Conservation (phyloP, 371 early-diverging fungal genomes). For the Apophysomyces elegans region DNA sequence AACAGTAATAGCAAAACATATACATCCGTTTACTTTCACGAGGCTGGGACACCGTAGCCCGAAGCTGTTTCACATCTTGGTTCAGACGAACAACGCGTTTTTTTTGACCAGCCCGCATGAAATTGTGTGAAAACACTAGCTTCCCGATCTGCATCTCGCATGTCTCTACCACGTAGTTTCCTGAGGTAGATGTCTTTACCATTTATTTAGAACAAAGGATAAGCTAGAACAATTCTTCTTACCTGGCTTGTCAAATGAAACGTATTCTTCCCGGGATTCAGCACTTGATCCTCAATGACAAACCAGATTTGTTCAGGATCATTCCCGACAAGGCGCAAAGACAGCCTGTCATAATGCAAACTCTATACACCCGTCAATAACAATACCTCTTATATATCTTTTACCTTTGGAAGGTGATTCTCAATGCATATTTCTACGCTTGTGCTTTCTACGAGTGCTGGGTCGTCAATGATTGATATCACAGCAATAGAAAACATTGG, state of each 20-base stretch:
- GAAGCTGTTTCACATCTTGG: conserved; percentile 45
- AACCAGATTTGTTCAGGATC: conserved; percentile 60
- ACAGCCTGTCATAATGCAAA: conserved; percentile 56
- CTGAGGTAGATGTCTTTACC: conserved; percentile 59
- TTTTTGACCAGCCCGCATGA: conserved; percentile 64
- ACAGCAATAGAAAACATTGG: conserved; percentile 68
- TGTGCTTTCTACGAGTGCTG: conserved; percentile 61
- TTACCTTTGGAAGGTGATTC: conserved; percentile 64
- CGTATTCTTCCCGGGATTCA: conserved; percentile 71
- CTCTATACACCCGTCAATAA: conserved; percentile 24
- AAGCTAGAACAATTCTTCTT: conserved; percentile 7
- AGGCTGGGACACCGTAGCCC: conserved; percentile 41
- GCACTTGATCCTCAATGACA: conserved; percentile 35
- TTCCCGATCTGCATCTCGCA: conserved; percentile 62
- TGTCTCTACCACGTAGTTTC: conserved; percentile 69
- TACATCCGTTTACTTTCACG: conserved; percentile 34
- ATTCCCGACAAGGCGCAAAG: conserved; percentile 63
- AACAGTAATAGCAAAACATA: not conserved
- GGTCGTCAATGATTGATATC: conserved; percentile 59
- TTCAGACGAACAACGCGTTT: conserved; percentile 62
- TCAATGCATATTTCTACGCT: conserved; percentile 63
- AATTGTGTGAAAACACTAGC: conserved; percentile 62
- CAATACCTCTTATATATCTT: not conserved
- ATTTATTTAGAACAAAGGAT: not conserved
- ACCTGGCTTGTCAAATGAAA: conserved; percentile 69